Evolutionary conservation across 1,139 yeast genomes (phyloP), one percentile per base, ranked within the genome.

Genomic region (Yamadazyma friedrichii): DNA sequence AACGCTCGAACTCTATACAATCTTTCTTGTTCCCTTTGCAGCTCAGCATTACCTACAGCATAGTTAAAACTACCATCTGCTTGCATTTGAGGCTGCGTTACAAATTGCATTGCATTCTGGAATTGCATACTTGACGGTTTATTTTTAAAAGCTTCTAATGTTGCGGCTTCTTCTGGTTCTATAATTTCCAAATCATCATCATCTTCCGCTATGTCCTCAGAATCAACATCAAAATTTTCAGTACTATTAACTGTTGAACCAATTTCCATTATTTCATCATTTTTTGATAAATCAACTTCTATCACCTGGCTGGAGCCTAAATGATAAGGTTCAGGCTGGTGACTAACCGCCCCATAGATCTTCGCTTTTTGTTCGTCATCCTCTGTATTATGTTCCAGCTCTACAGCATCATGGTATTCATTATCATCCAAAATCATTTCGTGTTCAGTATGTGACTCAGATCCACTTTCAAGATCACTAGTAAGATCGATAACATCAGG

Each of bases 141-240:
- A 17, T 15, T 15, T 25, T 33, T 36, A 17, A 41, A 36, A 11
- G 29, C 40, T 1, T 12, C 16, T 31, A 41, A 33, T 16, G 25
- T 15, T 4, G 30, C 32, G n/a, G 44, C 44, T 15, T 28, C 25
- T 28, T 34, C 27, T 13, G 44, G 44, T 9, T 35, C 35, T 3
- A 41, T 34, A 11, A 41, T 36, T 30, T 27, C 31, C 10, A 41
- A n/a, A 15, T 41, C 44, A 31, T 41, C 43, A 17, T 41, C 43
- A 12, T 30, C n/a, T 4, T 9, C 15, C 29, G n/a, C n/a, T 10
- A n/a, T 10, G 6, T 27, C 29, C 5, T n/a, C 9, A 27, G 29
- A 5, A 20, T 20, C 24, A 20, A 20, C 24, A 20, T 20, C 8
- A 6, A 20, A 20, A 11, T 27, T 11, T 27, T 11, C 29, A 6